Percentiles rank a stretch among this genome's conserved stretches.
Conservation (phyloP, 768 basidiomycete species). For the Xerocomellus dryophilus region DNA sequence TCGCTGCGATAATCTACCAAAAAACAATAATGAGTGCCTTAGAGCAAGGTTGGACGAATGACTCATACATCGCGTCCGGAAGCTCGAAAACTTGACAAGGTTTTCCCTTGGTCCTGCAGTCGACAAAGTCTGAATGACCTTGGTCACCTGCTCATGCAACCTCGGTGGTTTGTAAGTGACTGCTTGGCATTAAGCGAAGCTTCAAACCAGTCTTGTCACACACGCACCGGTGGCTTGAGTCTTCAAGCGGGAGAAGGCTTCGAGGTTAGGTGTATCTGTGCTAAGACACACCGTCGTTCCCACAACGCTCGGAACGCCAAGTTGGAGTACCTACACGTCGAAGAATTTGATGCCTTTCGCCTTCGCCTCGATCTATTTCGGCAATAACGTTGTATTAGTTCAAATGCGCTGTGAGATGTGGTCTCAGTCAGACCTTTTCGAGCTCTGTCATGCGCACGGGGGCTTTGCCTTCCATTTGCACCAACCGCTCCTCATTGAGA, state of each 20-base stretch:
- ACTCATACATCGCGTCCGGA: conserved; percentile 67
- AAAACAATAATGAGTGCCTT: conserved; percentile 12
- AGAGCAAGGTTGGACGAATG: neutral
- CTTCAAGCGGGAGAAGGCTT: conserved; percentile 38
- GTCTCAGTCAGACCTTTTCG: conserved; percentile 61
- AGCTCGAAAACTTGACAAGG: conserved; percentile 64
- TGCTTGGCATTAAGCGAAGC: conserved; percentile 21
- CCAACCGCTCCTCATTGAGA: conserved; percentile 66
- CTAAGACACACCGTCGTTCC: conserved; percentile 37
- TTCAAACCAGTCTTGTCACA: neutral
- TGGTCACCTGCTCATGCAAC: conserved; percentile 54
- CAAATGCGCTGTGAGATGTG: too few relatives aligned
- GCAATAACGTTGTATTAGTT: neutral
- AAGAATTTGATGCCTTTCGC: conserved; percentile 79
- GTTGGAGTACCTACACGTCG: conserved; percentile 60
- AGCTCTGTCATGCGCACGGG: conserved; percentile 84
- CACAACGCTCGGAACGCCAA: neutral
- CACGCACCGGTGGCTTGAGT: conserved; percentile 39
- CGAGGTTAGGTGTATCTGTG: conserved; percentile 71
- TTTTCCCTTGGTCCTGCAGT: conserved; percentile 62
- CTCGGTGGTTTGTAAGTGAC: conserved; percentile 58
- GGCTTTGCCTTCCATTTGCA: conserved; percentile 66
- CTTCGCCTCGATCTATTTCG: conserved; percentile 66
- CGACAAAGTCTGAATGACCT: conserved; percentile 65
- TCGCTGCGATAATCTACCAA: conserved; percentile 69